A percentile compares a stretch with the other conserved stretches of the same genome.
phyloP scores from a whole-genome alignment of 352 stramenopile genomes.

The Phytophthora vignae region DNA sequence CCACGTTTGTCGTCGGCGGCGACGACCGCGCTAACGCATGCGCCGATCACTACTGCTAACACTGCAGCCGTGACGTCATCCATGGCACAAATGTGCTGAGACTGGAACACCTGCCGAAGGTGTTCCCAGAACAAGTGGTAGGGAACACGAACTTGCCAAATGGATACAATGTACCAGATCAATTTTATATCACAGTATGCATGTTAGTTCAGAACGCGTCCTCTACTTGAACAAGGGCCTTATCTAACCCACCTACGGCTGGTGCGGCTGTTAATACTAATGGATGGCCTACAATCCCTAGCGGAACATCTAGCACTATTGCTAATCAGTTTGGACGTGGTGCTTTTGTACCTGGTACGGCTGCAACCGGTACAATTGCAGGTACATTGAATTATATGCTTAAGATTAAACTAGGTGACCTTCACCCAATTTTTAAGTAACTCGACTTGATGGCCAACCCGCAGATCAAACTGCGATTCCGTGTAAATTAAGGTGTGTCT shows the following conservation, averaged over 20 bases:
- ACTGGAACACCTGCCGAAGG: no score
- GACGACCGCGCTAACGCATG: not conserved
- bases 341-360: not conserved
- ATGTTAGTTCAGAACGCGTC: no score
- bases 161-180: no score
- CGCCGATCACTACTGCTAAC: not conserved
- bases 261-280: not conserved
- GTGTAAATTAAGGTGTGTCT: no score
- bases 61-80: not conserved
- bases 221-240: no score
- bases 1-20: not conserved
- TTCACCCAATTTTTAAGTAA: constrained; percentile 7
- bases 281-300: constrained; percentile 1
- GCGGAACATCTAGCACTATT: not conserved
- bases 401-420: constrained; percentile 6
- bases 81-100: not conserved
- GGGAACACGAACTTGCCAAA: no score
- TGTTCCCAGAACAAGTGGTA: no score
- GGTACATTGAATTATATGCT: constrained; percentile 14
- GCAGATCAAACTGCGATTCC: not conserved
- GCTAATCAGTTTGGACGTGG: no score
- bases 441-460: constrained; percentile 8
- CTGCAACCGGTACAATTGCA: not conserved
- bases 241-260: constrained; percentile 4
- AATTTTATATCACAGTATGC: no score